phyloP scores from a whole-genome alignment of 371 early-diverging fungal species.

The Mortierella sp. region DNA sequence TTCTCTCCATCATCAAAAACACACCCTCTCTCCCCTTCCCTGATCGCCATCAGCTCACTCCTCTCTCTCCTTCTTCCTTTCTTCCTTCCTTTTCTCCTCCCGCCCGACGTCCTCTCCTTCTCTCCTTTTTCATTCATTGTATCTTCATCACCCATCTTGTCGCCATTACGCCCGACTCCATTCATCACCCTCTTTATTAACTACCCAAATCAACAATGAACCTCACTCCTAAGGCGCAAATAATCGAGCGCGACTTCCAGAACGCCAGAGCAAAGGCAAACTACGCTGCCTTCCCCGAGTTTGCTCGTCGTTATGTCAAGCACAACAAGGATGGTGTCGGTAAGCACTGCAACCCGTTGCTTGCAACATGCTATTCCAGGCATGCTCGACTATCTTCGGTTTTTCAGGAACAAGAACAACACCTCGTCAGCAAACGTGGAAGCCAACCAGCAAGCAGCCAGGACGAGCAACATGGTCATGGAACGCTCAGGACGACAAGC shows the following conservation, averaged over 20 bases:
- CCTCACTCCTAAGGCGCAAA: slow-evolving; percentile 38
- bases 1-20: not conserved
- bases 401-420: not conserved
- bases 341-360: slow-evolving; percentile 42
- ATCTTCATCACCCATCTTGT: not conserved
- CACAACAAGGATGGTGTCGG: slow-evolving; percentile 77
- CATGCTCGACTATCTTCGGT: not conserved
- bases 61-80: not conserved
- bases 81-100: not conserved
- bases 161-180: slow-evolving; percentile 4
- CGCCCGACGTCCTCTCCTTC: not conserved
- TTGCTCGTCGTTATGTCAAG: slow-evolving; percentile 78
- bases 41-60: slow-evolving; percentile 10
- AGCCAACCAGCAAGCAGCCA: not conserved
- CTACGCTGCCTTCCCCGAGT: slow-evolving; percentile 65
- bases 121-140: not conserved
- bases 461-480: not conserved
- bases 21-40: not conserved
- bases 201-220: slow-evolving; percentile 6
- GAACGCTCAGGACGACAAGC: not conserved
- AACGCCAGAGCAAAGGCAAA: slow-evolving; percentile 55
- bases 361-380: not conserved
- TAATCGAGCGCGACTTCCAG: slow-evolving; percentile 57
- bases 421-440: not conserved
- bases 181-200: not conserved